Base-by-base conservation (phyloP, 208 protist genomes). In the Trypanosoma platydactyli region DNA sequence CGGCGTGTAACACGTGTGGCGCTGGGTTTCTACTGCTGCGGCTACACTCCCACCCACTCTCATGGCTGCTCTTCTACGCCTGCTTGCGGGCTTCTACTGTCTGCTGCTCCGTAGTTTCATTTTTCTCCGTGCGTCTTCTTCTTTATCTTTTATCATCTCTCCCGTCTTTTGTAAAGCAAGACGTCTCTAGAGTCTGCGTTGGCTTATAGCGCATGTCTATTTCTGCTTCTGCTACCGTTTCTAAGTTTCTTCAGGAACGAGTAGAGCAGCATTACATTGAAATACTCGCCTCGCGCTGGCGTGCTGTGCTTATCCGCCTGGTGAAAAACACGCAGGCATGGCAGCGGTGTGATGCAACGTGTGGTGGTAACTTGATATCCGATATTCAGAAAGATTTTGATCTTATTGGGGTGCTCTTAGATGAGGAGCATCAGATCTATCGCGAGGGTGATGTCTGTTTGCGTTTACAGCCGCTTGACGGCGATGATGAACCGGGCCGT, bases 381-480 rank as follows among this genome's bases (percentile, higher is more conserved):
- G 77, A 75, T 1, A 45, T 85, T 3, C 65, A 69, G 12, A 62
- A 73, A 5, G 71, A 80, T 41, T 81, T 91, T 20, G 50, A 67
- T 7, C 72, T 82, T n/a, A 65, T 74, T 0, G 27, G 62, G 3
- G 49, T 69, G 40, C 55, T 91, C 1, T 64, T 91, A 11, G 50
- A 71, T 0, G 63, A 65, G 29, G 81, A 91, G 55, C 81, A 91
- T 53, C 11, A 44, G 1, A 48, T 88, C n/a, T 86, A 88, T 42
- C 45, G 49, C 16, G 71, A 75, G 20, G 77, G 80, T 6, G 24
- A 79, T 9, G 4, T 5, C 0, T 59, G 54, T 16, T 54, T 80
- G 12, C 9, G 30, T 16, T 30, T 3, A 15, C 18, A 48, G 15
- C 13, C 16, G 27, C 7, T 20, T 16, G 16, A 59, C 52, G 51